These are phyloP conservation scores for Euphorbia celastroides DNA, from an alignment of 441 rosid genomes.

Conservation along the genomic window DNA sequence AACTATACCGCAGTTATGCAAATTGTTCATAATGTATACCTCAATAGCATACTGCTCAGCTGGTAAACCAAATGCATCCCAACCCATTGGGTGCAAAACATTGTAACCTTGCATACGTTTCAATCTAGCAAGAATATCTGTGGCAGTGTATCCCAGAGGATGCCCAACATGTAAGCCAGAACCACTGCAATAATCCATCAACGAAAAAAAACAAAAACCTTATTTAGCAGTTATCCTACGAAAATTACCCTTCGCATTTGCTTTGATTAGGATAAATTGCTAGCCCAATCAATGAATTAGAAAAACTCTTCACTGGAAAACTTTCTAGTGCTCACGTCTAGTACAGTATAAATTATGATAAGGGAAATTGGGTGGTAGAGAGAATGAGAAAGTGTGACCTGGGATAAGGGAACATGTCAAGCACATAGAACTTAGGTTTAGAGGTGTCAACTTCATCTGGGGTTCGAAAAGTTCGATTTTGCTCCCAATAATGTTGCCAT, in stretches of 20 bases:
- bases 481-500: conserved; percentile 91
- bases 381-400: conserved; percentile 40
- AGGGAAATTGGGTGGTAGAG: neutral
- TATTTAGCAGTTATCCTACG: conserved; percentile 10
- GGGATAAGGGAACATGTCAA: conserved; percentile 99
- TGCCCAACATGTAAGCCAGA: conserved; percentile 98
- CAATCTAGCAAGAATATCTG: conserved; percentile 82
- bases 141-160: conserved; percentile 94
- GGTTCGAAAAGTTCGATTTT: conserved; percentile 69
- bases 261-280: neutral
- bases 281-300: neutral
- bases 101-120: conserved; percentile 93
- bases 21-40: conserved; percentile 33
- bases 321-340: too few relatives aligned
- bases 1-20: neutral
- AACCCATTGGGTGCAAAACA: conserved; percentile 95
- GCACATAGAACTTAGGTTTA: conserved; percentile 90
- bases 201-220: conserved; percentile 5
- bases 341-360: too few relatives aligned
- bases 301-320: neutral
- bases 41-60: conserved; percentile 97
- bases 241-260: neutral
- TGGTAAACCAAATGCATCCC: conserved; percentile 99
- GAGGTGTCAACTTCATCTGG: conserved; percentile 78
- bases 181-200: conserved; percentile 53